Evolutionary conservation across 371 early-diverging fungal genomes (phyloP).

Genomic region (Mortierella sp.): DNA sequence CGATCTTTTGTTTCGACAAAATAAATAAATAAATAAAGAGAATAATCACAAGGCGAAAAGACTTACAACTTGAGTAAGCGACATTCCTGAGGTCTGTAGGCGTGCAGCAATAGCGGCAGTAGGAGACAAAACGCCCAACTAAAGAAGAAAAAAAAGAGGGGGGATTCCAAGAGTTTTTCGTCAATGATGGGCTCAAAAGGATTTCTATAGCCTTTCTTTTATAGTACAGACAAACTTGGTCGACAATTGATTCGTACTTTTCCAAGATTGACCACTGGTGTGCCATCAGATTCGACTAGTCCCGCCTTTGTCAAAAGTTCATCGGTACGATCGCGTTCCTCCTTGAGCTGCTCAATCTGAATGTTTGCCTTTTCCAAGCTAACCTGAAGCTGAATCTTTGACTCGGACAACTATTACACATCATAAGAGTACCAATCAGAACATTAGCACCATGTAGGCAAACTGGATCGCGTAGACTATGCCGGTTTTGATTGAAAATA

Average conservation of each 20-base stretch:
- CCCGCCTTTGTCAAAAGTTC: slow-evolving; percentile 44
- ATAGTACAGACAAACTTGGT: no score
- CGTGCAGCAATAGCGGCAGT: slow-evolving; percentile 64
- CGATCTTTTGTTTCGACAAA: neutral
- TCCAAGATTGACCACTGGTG: slow-evolving; percentile 25
- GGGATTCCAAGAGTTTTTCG: neutral
- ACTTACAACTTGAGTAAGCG: slow-evolving; percentile 71
- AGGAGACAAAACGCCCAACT: slow-evolving; percentile 60
- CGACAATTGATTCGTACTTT: slow-evolving; percentile 17
- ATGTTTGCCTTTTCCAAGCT: slow-evolving; percentile 23
- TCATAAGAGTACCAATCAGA: neutral
- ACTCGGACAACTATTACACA: slow-evolving; percentile 22
- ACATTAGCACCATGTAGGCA: no score
- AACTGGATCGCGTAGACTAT: no score
- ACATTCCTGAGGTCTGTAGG: slow-evolving; percentile 61
- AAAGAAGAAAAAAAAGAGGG: neutral
- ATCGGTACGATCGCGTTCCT: slow-evolving; percentile 47
- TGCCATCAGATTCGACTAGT: slow-evolving; percentile 22
- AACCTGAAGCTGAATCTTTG: slow-evolving; percentile 39
- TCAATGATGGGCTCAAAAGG: slow-evolving; percentile 5
- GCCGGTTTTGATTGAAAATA: no score
- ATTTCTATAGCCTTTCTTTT: no score
- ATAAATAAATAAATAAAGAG: no score
- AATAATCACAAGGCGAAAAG: neutral
- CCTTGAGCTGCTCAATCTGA: slow-evolving; percentile 57